phyloP scores from a whole-genome alignment of 306 rosid species.

The Rosa chinensis region DNA sequence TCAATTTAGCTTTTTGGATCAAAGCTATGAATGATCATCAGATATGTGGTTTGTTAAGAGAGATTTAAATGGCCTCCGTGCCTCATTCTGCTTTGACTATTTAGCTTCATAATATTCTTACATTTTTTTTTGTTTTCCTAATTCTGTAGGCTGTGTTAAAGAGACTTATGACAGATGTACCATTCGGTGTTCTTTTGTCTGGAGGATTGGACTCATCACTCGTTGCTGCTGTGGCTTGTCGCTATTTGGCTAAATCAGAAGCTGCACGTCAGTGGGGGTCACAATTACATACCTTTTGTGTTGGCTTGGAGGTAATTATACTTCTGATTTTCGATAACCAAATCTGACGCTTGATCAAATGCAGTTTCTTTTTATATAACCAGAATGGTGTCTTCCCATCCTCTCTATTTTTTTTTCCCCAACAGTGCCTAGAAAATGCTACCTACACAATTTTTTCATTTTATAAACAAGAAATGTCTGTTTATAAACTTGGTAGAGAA shows the following conservation, averaged over 20 bases:
- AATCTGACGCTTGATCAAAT: too few species aligned
- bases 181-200: slow-evolving; percentile 91
- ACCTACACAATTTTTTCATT: too few species aligned
- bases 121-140: slow-evolving; percentile 22
- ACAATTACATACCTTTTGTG: slow-evolving; percentile 63
- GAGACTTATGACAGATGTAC: slow-evolving; percentile 99
- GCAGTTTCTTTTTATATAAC: too few species aligned
- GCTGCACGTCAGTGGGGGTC: slow-evolving; percentile 94
- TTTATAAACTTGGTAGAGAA: too few species aligned
- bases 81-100: not conserved
- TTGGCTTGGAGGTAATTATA: too few species aligned
- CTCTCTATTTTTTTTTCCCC: too few species aligned
- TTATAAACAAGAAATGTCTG: too few species aligned
- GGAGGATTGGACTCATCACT: slow-evolving; percentile 98
- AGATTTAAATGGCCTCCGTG: not conserved
- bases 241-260: slow-evolving; percentile 60
- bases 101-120: slow-evolving; percentile 11
- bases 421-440: too few species aligned
- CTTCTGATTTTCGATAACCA: too few species aligned
- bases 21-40: not conserved
- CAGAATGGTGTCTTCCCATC: too few species aligned
- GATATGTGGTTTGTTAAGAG: not conserved
- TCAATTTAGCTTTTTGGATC: not conserved
- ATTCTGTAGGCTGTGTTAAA: slow-evolving; percentile 76
- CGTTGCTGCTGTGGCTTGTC: slow-evolving; percentile 87